Conservation (phyloP, 140 eudicot species). For the Ambrosia hybrid region DNA sequence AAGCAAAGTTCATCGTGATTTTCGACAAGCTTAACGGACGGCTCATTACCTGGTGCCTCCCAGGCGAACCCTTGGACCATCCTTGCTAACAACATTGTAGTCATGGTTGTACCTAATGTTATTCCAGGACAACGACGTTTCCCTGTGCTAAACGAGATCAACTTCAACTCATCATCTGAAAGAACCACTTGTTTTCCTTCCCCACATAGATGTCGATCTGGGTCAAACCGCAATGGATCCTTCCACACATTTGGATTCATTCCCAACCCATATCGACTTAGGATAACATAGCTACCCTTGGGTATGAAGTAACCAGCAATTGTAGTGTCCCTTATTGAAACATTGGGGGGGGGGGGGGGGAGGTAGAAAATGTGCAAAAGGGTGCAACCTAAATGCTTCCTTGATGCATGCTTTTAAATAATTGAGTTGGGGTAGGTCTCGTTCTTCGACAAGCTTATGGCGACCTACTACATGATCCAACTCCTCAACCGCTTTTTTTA, state of each 20-base stretch:
- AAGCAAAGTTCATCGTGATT: slow-evolving; percentile 3
- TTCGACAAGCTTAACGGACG: slow-evolving; percentile 3
- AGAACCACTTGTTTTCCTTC: slow-evolving; percentile 25
- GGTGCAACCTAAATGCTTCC: slow-evolving; percentile 27
- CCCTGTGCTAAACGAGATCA: slow-evolving; percentile 36
- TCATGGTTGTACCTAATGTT: slow-evolving; percentile 22
- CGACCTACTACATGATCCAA: slow-evolving; percentile 31
- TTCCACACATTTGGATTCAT: slow-evolving; percentile 23
- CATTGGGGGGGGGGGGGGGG: slow-evolving; percentile 40
- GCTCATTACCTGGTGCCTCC: neutral
- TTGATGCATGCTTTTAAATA: slow-evolving; percentile 37
- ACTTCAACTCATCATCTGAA: slow-evolving; percentile 12
- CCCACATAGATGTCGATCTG: slow-evolving; percentile 33
- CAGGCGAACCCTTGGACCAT: slow-evolving; percentile 1
- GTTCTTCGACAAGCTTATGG: neutral
- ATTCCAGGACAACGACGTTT: slow-evolving; percentile 47
- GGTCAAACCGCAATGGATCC: slow-evolving; percentile 32
- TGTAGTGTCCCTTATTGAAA: slow-evolving; percentile 11
- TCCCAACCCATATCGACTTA: neutral
- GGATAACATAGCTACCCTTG: slow-evolving; percentile 7
- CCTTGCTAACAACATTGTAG: slow-evolving; percentile 9
- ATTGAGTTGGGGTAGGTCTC: slow-evolving; percentile 30
- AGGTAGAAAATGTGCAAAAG: slow-evolving; percentile 17
- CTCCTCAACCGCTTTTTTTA: slow-evolving; percentile 23
- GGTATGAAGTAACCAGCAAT: slow-evolving; percentile 22